A percentile compares a stretch with the other conserved stretches of the same genome.
These are phyloP conservation scores for Schwanniomyces polymorphus DNA, from an alignment of 805 yeast species.

Conservation along the genomic window DNA sequence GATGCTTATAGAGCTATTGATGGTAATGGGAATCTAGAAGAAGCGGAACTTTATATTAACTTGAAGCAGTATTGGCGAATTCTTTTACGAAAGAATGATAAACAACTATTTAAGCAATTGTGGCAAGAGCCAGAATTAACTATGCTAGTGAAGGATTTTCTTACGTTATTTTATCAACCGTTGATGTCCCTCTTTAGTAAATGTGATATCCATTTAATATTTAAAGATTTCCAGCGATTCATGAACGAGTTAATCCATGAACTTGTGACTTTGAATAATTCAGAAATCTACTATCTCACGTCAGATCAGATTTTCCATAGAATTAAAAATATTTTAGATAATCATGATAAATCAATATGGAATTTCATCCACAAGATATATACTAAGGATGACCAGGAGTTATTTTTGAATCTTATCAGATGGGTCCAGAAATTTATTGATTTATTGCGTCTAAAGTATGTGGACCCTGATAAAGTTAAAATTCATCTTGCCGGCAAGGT, in stretches of 20 bases:
- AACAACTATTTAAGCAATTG: slow-evolving; percentile 66
- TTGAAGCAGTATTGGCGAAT: slow-evolving; percentile 64
- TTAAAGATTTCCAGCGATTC: slow-evolving; percentile 37
- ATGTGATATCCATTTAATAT: slow-evolving; percentile 38
- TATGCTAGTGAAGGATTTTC: slow-evolving; percentile 67
- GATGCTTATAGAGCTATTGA: slow-evolving; percentile 15
- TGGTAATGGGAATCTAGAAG: slow-evolving; percentile 8
- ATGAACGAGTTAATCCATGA: slow-evolving; percentile 62
- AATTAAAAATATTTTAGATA: slow-evolving; percentile 63
- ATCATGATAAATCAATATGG: slow-evolving; percentile 73
- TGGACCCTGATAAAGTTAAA: slow-evolving; percentile 34
- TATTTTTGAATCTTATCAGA: slow-evolving; percentile 67
- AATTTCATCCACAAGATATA: slow-evolving; percentile 81
- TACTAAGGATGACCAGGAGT: slow-evolving; percentile 64
- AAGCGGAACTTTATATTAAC: slow-evolving; percentile 45
- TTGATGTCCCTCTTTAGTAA: slow-evolving; percentile 35
- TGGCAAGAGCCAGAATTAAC: slow-evolving; percentile 88
- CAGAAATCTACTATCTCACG: slow-evolving; percentile 46
- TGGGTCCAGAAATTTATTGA: slow-evolving; percentile 74
- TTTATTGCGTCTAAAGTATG: slow-evolving; percentile 63
- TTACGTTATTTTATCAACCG: slow-evolving; percentile 48
- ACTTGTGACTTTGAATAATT: slow-evolving; percentile 56
- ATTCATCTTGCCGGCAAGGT: slow-evolving; percentile 40
- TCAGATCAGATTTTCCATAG: slow-evolving; percentile 65
- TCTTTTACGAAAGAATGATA: slow-evolving; percentile 70